A percentile compares a stretch with the other conserved stretches of the same genome.
Conservation (phyloP, 495 filamentous ascomycete genomes). For the Neurospora intermedia region DNA sequence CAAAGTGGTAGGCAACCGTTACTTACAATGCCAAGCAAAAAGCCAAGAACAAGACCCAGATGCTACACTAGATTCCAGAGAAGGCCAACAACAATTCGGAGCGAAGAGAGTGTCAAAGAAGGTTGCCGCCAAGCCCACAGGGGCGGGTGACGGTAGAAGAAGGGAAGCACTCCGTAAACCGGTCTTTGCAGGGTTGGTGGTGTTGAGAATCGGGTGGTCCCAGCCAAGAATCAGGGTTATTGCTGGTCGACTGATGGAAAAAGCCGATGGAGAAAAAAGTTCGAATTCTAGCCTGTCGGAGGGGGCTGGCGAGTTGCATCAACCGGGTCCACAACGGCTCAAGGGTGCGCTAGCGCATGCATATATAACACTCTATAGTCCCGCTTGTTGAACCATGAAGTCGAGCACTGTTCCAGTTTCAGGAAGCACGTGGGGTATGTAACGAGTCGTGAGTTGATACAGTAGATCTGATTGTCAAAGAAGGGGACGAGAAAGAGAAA, state of each 20-base stretch:
- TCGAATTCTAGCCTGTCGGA: not conserved
- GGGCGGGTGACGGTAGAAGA: not conserved
- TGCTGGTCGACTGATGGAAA: not conserved
- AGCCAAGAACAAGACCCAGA: not conserved
- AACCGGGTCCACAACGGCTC: not conserved
- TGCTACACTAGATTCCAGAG: not conserved
- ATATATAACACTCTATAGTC: not conserved
- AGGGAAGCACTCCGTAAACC: not conserved
- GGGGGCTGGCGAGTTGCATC: not conserved
- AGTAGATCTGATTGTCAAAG: not conserved
- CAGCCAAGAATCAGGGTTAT: not conserved
- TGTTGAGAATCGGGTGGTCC: not conserved
- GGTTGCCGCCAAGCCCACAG: not conserved
- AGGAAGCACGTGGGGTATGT: not conserved
- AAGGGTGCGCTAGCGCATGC: not conserved
- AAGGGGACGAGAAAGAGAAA: not conserved
- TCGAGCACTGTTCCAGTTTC: not conserved
- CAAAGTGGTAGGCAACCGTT: not conserved
- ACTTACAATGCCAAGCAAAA: not conserved
- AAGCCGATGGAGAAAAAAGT: not conserved
- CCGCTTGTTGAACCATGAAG: not conserved
- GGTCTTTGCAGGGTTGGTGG: not conserved
- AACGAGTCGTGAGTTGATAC: not conserved
- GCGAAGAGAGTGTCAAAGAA: not conserved
- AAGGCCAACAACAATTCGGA: not conserved